Percentiles rank a stretch among this genome's conserved stretches.
Evolutionary conservation across 306 rosid genomes (phyloP).

Genomic region (Senna tora): DNA sequence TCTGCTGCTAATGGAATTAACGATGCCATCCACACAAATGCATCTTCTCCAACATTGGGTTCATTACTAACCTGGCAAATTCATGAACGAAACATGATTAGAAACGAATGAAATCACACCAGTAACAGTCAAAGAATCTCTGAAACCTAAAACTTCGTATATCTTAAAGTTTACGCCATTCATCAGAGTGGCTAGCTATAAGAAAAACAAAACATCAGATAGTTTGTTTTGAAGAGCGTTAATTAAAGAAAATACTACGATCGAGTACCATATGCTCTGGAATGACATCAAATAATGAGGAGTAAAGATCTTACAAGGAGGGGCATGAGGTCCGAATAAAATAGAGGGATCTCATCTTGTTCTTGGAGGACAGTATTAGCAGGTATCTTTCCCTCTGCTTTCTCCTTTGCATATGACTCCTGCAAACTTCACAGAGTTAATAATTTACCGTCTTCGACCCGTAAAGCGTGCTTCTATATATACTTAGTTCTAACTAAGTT

Average conservation of each 20-base stretch:
- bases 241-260: not conserved
- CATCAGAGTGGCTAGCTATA: constrained; percentile 15
- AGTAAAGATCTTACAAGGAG: constrained; percentile 69
- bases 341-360: constrained; percentile 77
- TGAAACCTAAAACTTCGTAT: constrained; percentile 1
- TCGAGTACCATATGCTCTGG: no score
- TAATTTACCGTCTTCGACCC: constrained; percentile 1
- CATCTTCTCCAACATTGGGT: constrained; percentile 83
- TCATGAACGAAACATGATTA: constrained; percentile 14
- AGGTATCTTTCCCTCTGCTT: constrained; percentile 60
- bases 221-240: not conserved
- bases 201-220: not conserved
- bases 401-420: constrained; percentile 76
- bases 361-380: constrained; percentile 39
- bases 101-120: constrained; percentile 26
- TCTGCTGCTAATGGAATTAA: constrained; percentile 70
- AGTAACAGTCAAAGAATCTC: not conserved
- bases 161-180: not conserved
- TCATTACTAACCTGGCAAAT: constrained; percentile 61
- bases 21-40: constrained; percentile 89
- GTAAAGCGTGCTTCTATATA: not conserved
- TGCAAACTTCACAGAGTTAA: constrained; percentile 40
- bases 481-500: not conserved
- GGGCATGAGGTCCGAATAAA: constrained; percentile 93
- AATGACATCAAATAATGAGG: not conserved